Conservation (phyloP, 495 filamentous ascomycete species). For the Gamarada debralockiae region DNA sequence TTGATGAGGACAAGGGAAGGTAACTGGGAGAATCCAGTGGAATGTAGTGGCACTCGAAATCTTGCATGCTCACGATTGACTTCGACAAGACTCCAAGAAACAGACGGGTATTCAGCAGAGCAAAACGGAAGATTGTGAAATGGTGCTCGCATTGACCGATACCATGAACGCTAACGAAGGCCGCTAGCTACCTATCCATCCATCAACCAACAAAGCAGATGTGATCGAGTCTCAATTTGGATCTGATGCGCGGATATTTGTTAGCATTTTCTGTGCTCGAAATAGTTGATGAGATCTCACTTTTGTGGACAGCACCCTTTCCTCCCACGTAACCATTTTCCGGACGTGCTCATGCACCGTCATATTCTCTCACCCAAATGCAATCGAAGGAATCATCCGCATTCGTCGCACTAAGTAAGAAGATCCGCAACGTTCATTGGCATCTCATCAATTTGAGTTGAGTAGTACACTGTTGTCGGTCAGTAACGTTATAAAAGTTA, state of each 20-base stretch:
- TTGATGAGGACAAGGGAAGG: no score
- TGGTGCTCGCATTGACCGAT: no score
- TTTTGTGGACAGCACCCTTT: slow-evolving; percentile 18
- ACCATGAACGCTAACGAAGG: no score
- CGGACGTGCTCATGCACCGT: slow-evolving; percentile 9
- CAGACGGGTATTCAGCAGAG: no score
- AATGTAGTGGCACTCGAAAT: no score
- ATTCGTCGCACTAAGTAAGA: slow-evolving; percentile 27
- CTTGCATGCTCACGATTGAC: no score
- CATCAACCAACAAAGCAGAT: neutral
- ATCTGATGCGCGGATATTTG: neutral
- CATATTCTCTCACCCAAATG: neutral
- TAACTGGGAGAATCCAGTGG: no score
- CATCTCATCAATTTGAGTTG: slow-evolving; percentile 99
- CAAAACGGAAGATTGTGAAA: no score
- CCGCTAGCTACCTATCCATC: no score
- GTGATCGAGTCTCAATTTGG: neutral
- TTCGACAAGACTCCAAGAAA: no score
- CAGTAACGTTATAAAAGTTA: slow-evolving; percentile 24
- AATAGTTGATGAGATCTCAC: neutral
- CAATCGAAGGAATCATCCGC: neutral
- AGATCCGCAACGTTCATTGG: slow-evolving; percentile 89
- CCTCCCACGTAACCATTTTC: slow-evolving; percentile 16
- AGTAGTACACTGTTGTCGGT: slow-evolving; percentile 72
- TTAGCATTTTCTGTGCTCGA: neutral